Percentiles rank a stretch among this genome's conserved stretches.
Conservation (phyloP, 1,139 yeast species). For the Suhomyces bribrorum region DNA sequence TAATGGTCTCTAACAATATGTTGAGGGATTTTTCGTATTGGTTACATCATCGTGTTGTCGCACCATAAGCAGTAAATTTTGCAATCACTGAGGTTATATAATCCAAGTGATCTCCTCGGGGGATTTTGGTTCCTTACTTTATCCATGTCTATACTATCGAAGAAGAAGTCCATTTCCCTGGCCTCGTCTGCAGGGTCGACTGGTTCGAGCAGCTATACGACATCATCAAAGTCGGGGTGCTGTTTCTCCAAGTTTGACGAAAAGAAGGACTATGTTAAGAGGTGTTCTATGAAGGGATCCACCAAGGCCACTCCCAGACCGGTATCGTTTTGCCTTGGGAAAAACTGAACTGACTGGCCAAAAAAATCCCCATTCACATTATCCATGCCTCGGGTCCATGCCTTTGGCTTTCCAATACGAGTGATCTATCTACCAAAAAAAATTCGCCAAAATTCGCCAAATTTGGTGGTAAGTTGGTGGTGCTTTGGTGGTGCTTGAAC, state of each 20-base stretch:
- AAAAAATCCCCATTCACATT: background rate
- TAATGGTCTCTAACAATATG: conserved; percentile 5
- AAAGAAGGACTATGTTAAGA: conserved; percentile 45
- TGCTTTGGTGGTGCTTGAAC: no score
- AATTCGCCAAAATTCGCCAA: no score
- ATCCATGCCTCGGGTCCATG: background rate
- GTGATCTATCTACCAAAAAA: no score
- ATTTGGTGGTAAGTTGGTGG: no score
- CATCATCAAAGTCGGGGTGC: conserved; percentile 10
- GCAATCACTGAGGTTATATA: conserved; percentile 4
- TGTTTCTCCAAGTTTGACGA: conserved; percentile 40
- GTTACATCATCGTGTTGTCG: conserved; percentile 13
- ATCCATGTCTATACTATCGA: conserved; percentile 15
- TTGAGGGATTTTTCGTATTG: conserved; percentile 15
- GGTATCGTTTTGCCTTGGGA: conserved; percentile 44
- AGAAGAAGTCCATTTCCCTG: conserved; percentile 13
- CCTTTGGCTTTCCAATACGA: no score
- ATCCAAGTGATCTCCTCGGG: background rate
- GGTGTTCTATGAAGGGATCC: conserved; percentile 35
- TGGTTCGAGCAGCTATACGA: conserved; percentile 13
- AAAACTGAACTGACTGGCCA: conserved; percentile 16
- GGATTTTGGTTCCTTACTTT: background rate
- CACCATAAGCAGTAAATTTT: conserved; percentile 5
- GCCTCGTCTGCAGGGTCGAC: conserved; percentile 12
- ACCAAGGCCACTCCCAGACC: conserved; percentile 29